phyloP scores from a whole-genome alignment of 345 rosid genomes.

The Stellera chamaejasme region DNA sequence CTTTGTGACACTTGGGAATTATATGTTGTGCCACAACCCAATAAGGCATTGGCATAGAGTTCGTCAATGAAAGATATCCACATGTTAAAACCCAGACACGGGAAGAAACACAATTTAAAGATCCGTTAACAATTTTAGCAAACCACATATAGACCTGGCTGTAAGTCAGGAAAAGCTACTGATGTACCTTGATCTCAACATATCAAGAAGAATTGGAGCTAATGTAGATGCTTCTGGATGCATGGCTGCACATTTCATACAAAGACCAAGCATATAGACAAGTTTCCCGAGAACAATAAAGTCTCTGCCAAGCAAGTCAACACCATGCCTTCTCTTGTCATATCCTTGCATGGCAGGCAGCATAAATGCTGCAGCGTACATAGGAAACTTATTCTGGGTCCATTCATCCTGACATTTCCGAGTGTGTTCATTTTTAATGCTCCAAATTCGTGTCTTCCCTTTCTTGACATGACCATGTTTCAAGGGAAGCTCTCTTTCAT shows the following conservation, averaged over 20 bases:
- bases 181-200: conserved; percentile 75
- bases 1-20: too few species aligned
- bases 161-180: not conserved
- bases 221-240: conserved; percentile 91
- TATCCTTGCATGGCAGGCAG: conserved; percentile 96
- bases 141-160: not conserved
- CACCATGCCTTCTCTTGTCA: conserved; percentile 91
- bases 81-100: not conserved
- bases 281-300: conserved; percentile 92
- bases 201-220: conserved; percentile 71
- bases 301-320: conserved; percentile 92
- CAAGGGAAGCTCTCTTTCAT: conserved; percentile 79
- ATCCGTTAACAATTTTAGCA: not conserved
- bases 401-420: conserved; percentile 40
- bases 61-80: not conserved
- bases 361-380: conserved; percentile 92
- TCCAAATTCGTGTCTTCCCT: conserved; percentile 89
- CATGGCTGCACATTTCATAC: conserved; percentile 83
- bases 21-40: not conserved
- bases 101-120: too few species aligned
- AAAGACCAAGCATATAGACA: conserved; percentile 83
- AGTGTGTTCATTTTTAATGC: conserved; percentile 39
- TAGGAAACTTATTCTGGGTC: conserved; percentile 74
- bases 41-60: not conserved
- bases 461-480: conserved; percentile 44